phyloP scores from a whole-genome alignment of 1,139 yeast species.

The Lodderomyces orthopsilosis region DNA sequence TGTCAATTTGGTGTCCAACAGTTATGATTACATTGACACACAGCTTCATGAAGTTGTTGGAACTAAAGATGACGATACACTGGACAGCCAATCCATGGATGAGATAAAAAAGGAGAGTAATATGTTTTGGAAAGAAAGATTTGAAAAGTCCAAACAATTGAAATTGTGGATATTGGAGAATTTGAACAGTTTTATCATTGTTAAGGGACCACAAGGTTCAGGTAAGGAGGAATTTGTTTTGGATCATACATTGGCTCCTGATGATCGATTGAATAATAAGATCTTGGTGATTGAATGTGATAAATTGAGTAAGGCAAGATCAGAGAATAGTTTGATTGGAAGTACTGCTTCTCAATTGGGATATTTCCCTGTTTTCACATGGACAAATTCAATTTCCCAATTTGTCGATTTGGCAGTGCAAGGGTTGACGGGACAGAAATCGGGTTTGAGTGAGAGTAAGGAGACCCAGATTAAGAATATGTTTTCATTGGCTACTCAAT shows the following conservation, averaged over 20 bases:
- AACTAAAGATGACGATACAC: conserved; percentile 10
- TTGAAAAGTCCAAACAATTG: conserved; percentile 63
- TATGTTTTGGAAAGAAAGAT: conserved; percentile 68
- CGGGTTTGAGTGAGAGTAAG: conserved; percentile 83
- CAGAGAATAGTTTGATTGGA: conserved; percentile 66
- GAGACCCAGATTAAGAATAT: conserved; percentile 84
- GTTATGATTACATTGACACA: conserved; percentile 29
- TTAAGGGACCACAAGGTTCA: conserved; percentile 91
- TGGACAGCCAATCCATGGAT: conserved; percentile 7
- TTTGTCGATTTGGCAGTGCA: conserved; percentile 84
- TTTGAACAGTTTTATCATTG: conserved; percentile 76
- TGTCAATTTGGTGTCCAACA: conserved; percentile 23
- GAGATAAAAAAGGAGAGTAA: conserved; percentile 21
- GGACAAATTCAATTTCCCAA: conserved; percentile 79
- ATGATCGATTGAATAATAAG: conserved; percentile 43
- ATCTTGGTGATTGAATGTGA: conserved; percentile 80
- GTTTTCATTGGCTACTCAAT: conserved; percentile 69
- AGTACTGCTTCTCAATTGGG: conserved; percentile 77
- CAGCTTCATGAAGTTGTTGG: conserved; percentile 20
- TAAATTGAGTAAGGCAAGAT: conserved; percentile 63
- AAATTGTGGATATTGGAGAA: conserved; percentile 81
- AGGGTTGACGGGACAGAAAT: conserved; percentile 90
- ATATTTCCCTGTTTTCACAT: conserved; percentile 89
- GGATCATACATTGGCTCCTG: conserved; percentile 59
- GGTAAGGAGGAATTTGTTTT: conserved; percentile 84